Evolutionary conservation across 2,329 filamentous ascomycete species (phyloP), one percentile per base, ranked within the genome.

Genomic region (Exserohilum turcica): DNA sequence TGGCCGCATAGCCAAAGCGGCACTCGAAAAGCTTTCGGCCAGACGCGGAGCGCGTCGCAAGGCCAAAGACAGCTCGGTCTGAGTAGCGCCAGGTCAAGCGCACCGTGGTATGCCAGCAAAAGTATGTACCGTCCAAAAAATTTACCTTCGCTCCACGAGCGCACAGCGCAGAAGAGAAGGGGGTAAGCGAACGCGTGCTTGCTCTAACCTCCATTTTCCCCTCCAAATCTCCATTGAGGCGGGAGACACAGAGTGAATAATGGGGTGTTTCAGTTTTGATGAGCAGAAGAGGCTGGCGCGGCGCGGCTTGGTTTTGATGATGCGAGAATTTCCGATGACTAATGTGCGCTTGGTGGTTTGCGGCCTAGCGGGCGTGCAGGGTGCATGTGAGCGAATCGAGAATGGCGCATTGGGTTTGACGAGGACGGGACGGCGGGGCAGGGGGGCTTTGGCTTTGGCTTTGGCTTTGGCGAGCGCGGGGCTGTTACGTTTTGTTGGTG

Each of bases 181-280:
- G 82, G 82, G 82, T 85, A 86, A 85, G 82, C 79, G 77, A 80
- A 81, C 79, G 74, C 61, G 28, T 39, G 43, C 44, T 68, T 57
- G 61, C 61, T 74, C 84, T 87, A 65, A 83, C 84, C 83, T 84
- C 80, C 84, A 82, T 74, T 86, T 87, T 87, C 85, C 85, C 85
- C 84, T 87, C 85, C 82, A 81, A 78, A 81, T 65, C 62, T 79
- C 78, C 82, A 84, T 80, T 77, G 82, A 73, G 75, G 74, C 71
- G 78, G 51, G 78, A 78, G 82, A 82, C 78, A 79, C 80, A 84
- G 84, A 87, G 84, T 86, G 84, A 86, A 87, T 87, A 85, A 74
- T 77, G 76, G 76, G 73, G 65, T 64, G 43, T 78, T 78, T 71
- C 68, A 71, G 66, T 73, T 73, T 73, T 78, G 73, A 72, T 67